phyloP scores from a whole-genome alignment of 805 yeast species.

The Yarrowia bubula region DNA sequence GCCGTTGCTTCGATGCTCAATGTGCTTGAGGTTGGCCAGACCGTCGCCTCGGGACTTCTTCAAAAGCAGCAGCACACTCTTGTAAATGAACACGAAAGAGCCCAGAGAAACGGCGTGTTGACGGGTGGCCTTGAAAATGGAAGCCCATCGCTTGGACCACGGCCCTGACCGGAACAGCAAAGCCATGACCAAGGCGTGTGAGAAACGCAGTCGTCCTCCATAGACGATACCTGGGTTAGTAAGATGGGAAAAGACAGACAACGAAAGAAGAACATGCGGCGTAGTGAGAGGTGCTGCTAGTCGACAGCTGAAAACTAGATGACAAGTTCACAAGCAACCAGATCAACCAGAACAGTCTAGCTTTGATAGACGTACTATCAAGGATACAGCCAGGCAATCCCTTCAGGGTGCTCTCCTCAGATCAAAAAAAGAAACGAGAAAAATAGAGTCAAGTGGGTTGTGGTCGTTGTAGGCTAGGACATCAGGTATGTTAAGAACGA shows the following conservation, averaged over 20 bases:
- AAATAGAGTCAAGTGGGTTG: too few species aligned
- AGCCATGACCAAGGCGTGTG: conserved; percentile 63
- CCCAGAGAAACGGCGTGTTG: conserved; percentile 59
- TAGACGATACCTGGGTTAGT: conserved; percentile 48
- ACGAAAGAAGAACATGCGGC: too few species aligned
- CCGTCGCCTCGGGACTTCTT: conserved; percentile 33
- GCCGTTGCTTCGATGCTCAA: conserved; percentile 29
- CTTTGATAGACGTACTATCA: too few species aligned
- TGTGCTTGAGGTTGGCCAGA: conserved; percentile 26
- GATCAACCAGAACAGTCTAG: too few species aligned
- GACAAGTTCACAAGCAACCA: too few species aligned
- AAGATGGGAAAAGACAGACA: too few species aligned
- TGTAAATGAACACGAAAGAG: conserved; percentile 54
- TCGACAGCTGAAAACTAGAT: not conserved
- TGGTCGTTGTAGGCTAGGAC: too few species aligned
- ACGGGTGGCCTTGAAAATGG: conserved; percentile 52
- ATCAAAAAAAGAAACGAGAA: too few species aligned
- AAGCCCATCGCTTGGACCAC: conserved; percentile 44
- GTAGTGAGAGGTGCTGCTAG: too few species aligned
- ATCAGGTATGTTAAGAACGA: too few species aligned
- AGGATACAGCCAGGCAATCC: too few species aligned
- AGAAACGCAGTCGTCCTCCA: conserved; percentile 60
- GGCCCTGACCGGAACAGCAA: conserved; percentile 56
- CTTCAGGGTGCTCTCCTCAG: too few species aligned
- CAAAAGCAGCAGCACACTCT: conserved; percentile 39